Evolutionary conservation across 2,329 filamentous ascomycete genomes (phyloP), one percentile per base, ranked within the genome.

Genomic region (Phaeosphaeria sp.): DNA sequence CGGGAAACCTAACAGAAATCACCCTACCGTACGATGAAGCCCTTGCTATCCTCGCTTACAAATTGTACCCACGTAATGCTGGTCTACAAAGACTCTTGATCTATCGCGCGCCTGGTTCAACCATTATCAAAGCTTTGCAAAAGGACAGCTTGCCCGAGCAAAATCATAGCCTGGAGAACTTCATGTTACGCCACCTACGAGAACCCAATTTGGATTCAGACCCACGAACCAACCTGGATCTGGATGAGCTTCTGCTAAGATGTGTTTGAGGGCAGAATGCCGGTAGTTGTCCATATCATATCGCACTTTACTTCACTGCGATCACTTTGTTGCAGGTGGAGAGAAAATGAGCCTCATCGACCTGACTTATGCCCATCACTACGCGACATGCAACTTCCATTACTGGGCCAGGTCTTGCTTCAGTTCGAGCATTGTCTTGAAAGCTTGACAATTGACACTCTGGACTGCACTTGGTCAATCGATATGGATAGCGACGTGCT

Each of bases 401-500:
- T 39, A n/a, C 36, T 39, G 2, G 13, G 36, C 17, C 3, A 30
- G 15, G 4, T 39, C 4, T 49, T 64, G 17, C 3, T 1, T 15
- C 13, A 13, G 5, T 56, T 56, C 25, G 22, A 51, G 20, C 9
- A 39, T 7, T 33, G 33, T 6, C 44, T 66, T 13, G 50, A 61
- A 22, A 45, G 24, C 2, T 48, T 66, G 8, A 39, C 49, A 3
- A 45, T 65, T 13, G 60, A 63, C 30, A 59, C 62, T 13, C 33
- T 59, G 44, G 57, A 65, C 2, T 59, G 55, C 9, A 40, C 51
- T 3, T 66, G 58, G 56, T 30, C 46, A 13, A 52, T 61, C 18
- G 30, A 52, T 2, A 55, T 66, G 18, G 52, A 61, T 2, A 33
- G 43, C 33, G 39, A 30, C 3, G 53, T 66, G 6, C 59, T 57